These are phyloP conservation scores for Acacia acuminata DNA, from an alignment of 306 rosid species.

Conservation along the genomic window DNA sequence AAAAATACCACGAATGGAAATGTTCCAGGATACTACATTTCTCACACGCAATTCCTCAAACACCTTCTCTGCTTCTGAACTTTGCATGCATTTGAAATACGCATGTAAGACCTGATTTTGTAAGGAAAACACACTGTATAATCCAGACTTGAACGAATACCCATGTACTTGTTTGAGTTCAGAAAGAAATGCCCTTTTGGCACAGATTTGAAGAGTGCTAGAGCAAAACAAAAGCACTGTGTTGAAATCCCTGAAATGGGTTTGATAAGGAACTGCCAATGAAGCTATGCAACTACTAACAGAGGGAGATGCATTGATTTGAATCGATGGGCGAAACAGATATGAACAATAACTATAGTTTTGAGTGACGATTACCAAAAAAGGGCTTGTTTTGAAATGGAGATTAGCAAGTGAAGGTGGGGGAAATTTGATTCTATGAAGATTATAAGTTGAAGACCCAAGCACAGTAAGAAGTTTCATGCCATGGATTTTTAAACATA, in stretches of 20 bases:
- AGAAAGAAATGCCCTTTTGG: constrained; percentile 49
- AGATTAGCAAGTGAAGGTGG: constrained; percentile 12
- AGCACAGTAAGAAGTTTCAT: neutral
- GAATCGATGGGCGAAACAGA: constrained; percentile 26
- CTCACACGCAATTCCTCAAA: constrained; percentile 68
- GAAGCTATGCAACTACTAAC: constrained; percentile 35
- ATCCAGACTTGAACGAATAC: constrained; percentile 55
- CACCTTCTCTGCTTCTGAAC: constrained; percentile 48
- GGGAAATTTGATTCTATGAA: neutral
- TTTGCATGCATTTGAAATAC: constrained; percentile 50
- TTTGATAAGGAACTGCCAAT: constrained; percentile 33
- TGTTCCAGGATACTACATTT: constrained; percentile 77
- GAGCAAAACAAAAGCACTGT: constrained; percentile 41
- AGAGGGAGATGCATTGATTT: constrained; percentile 10
- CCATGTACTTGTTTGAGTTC: constrained; percentile 70
- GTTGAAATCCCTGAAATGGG: constrained; percentile 41
- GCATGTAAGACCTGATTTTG: constrained; percentile 57
- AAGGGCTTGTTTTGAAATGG: constrained; percentile 39
- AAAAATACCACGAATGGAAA: constrained; percentile 53
- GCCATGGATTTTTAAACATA: neutral
- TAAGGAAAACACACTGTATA: constrained; percentile 43
- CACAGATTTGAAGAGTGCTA: constrained; percentile 60
- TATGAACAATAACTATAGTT: constrained; percentile 27
- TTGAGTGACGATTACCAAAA: constrained; percentile 35
- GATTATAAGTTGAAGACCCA: neutral